Base-by-base conservation (phyloP, 2,329 filamentous ascomycete genomes). In the Albifimbria verrucaria region DNA sequence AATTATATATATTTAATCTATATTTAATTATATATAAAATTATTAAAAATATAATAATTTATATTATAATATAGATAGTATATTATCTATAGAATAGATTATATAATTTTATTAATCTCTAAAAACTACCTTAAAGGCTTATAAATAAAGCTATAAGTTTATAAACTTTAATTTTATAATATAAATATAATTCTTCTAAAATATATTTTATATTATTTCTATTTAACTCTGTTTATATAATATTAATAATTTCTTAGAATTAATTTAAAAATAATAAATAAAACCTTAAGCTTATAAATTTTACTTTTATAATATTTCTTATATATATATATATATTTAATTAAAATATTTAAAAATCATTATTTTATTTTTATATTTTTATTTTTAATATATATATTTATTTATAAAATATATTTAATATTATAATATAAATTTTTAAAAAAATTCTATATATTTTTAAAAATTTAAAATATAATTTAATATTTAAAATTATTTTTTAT, bases 401-500 rank as follows among this genome's bases (percentile, higher is more conserved):
- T 7, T 23, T 32, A 41, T 32, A n/a, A n/a, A n/a, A n/a, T n/a
- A n/a, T n/a, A n/a, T n/a, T 24, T n/a, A 4, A 48, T 39, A 23
- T 24, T 36, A 15, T n/a, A 22, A 36, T 47, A 46, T 9, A 25
- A 23, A 36, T 46, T 46, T 47, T 36, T 36, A 36, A 46, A 53
- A n/a, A 25, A 25, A 25, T 45, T 20, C 47, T 50, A 39, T 45
- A 53, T 26, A 47, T 46, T 43, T 41, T 45, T 39, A 25, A 42
- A 17, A 20, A 36, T 41, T 41, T 25, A 20, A 42, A 42, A 24
- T 24, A 43, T 42, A 28, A 53, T 46, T 50, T 4, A 42, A 17
- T 50, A 50, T 50, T 47, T 43, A 41, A 54, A 21, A 39, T 24
- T 46, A 49, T 42, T 25, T 23, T 51, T 51, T 47, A 36, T 47